Evolutionary conservation across 108 stramenopile genomes (phyloP).

Genomic region (Nitzschia palea): DNA sequence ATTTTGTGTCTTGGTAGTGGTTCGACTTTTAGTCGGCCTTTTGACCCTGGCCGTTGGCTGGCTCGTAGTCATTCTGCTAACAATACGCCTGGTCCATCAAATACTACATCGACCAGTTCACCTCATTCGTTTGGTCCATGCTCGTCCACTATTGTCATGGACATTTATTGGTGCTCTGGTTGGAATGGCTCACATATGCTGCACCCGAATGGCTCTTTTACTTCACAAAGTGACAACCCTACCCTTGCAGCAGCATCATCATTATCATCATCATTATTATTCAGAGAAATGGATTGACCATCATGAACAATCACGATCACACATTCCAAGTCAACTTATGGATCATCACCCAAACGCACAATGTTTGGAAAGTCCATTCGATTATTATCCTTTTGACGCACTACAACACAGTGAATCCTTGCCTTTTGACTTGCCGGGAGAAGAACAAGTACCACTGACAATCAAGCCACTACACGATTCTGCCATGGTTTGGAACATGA

Average conservation of each 20-base stretch:
- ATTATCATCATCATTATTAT: not conserved
- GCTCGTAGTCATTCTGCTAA: not conserved
- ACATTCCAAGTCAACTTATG: too few relatives aligned
- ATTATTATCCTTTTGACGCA: too few relatives aligned
- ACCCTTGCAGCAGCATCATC: not conserved
- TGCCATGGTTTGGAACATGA: too few relatives aligned
- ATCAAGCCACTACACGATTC: too few relatives aligned
- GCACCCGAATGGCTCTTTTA: not conserved
- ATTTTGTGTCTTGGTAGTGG: constrained; percentile 12
- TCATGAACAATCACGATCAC: not conserved
- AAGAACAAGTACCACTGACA: too few relatives aligned
- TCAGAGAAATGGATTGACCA: too few relatives aligned
- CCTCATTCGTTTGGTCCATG: not conserved
- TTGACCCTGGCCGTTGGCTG: constrained; percentile 12
- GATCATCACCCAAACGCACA: too few relatives aligned
- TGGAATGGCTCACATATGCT: not conserved
- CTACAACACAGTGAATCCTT: too few relatives aligned
- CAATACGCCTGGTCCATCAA: not conserved
- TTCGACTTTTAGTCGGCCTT: constrained; percentile 1
- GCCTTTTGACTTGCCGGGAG: too few relatives aligned
- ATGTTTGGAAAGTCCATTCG: too few relatives aligned
- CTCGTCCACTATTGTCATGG: constrained; percentile 1
- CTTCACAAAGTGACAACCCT: not conserved
- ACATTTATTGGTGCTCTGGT: not conserved
- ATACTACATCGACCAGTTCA: not conserved